phyloP scores from a whole-genome alignment of 352 stramenopile species.

The Phytophthora cactorum region DNA sequence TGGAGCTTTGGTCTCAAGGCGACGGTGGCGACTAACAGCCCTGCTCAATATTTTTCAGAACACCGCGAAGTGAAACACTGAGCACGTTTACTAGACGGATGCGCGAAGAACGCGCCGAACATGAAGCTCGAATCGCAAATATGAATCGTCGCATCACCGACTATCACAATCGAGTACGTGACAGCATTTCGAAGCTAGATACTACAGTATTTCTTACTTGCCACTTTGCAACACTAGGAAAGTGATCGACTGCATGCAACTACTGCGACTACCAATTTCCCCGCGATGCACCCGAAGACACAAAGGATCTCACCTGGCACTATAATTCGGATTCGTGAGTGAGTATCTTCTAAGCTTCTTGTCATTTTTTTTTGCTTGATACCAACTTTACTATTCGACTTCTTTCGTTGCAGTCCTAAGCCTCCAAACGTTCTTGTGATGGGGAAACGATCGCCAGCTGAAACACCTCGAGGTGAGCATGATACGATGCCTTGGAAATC shows the following conservation, averaged over 20 bases:
- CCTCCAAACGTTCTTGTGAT: constrained; percentile 65
- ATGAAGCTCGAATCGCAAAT: constrained; percentile 72
- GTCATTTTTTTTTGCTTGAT: background rate
- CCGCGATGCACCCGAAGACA: constrained; percentile 80
- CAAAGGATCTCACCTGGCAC: constrained; percentile 68
- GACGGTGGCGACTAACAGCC: background rate
- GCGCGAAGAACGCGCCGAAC: constrained; percentile 58
- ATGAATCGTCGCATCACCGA: constrained; percentile 87
- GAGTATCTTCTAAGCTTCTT: constrained; percentile 15
- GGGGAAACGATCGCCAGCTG: constrained; percentile 32
- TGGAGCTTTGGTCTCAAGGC: background rate
- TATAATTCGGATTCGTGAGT: constrained; percentile 76
- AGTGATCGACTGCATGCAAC: constrained; percentile 65
- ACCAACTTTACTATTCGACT: background rate
- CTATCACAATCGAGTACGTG: constrained; percentile 69
- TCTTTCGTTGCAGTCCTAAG: constrained; percentile 43
- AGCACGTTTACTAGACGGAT: constrained; percentile 67
- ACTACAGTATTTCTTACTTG: background rate
- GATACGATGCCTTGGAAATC: constrained; percentile 42
- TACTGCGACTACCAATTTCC: constrained; percentile 77
- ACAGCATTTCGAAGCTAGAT: background rate
- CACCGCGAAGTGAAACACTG: constrained; percentile 53
- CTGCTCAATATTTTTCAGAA: constrained; percentile 24
- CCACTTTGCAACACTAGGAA: constrained; percentile 40
- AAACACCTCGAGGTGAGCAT: constrained; percentile 23